These are phyloP conservation scores for Gigaspora rosea DNA, from an alignment of 192 early-diverging fungal genomes.

Conservation along the genomic window DNA sequence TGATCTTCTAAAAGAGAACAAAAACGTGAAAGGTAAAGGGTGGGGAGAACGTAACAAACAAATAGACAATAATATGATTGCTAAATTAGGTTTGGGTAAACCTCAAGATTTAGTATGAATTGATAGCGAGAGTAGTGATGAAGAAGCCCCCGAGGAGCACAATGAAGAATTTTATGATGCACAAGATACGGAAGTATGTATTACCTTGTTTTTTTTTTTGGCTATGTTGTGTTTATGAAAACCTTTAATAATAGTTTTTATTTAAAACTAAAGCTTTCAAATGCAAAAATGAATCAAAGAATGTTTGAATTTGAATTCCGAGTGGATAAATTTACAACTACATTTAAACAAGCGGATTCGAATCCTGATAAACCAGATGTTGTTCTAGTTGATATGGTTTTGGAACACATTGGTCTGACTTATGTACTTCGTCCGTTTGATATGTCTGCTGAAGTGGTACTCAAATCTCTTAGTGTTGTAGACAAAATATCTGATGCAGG, in stretches of 20 bases:
- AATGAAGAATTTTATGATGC: constrained; percentile 57
- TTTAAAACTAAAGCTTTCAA: constrained; percentile 11
- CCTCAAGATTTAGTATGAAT: constrained; percentile 30
- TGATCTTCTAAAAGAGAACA: neutral
- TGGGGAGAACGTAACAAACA: constrained; percentile 24
- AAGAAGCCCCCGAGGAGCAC: constrained; percentile 37
- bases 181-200: constrained; percentile 44
- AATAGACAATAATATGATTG: constrained; percentile 26
- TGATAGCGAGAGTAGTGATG: constrained; percentile 37
- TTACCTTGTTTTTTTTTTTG: neutral
- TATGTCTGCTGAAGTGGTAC: constrained; percentile 70
- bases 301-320: constrained; percentile 66
- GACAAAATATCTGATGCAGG: constrained; percentile 59
- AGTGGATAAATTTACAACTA: constrained; percentile 67
- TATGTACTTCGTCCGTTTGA: constrained; percentile 74
- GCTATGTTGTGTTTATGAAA: neutral
- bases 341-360: constrained; percentile 59
- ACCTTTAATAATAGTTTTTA: neutral
- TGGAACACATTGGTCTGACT: constrained; percentile 70
- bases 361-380: constrained; percentile 47
- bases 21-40: neutral
- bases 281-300: constrained; percentile 43
- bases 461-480: constrained; percentile 78
- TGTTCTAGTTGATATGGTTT: constrained; percentile 63
- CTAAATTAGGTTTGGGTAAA: constrained; percentile 11